Conservation (phyloP, 768 basidiomycete genomes). For the Termitomyces sp. region DNA sequence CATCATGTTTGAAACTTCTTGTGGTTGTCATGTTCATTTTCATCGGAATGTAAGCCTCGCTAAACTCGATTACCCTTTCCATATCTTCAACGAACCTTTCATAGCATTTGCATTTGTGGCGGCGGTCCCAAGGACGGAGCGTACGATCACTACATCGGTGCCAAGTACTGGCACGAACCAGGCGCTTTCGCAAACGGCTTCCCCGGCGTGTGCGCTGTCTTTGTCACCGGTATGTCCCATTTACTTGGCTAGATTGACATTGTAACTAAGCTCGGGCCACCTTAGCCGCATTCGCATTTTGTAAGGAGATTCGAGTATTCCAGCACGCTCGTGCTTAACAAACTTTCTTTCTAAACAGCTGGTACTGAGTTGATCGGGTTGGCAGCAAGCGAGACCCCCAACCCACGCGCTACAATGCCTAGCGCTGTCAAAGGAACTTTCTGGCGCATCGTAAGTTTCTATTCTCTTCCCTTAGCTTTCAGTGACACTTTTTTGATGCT, state of each 20-base stretch:
- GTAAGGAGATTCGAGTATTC: constrained; percentile 10
- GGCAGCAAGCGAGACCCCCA: constrained; percentile 40
- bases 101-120: constrained; percentile 34
- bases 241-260: too few relatives aligned
- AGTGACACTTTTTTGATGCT: not conserved
- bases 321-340: not conserved
- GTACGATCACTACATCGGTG: constrained; percentile 34
- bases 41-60: constrained; percentile 32
- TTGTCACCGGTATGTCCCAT: constrained; percentile 29
- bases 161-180: constrained; percentile 29
- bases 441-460: constrained; percentile 36
- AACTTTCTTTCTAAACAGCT: constrained; percentile 17
- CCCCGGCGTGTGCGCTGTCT: constrained; percentile 39
- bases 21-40: constrained; percentile 41
- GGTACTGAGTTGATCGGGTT: constrained; percentile 43
- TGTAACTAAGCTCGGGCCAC: not conserved
- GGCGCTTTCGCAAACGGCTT: constrained; percentile 40
- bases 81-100: not conserved
- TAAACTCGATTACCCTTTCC: not conserved
- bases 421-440: constrained; percentile 41
- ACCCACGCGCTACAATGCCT: constrained; percentile 38
- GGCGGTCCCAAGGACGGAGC: constrained; percentile 31
- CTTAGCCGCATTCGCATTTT: constrained; percentile 34
- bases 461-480: not conserved
- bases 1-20: constrained; percentile 41